These are phyloP conservation scores for Lactarius trivialis DNA, from an alignment of 768 basidiomycete species.

Conservation along the genomic window DNA sequence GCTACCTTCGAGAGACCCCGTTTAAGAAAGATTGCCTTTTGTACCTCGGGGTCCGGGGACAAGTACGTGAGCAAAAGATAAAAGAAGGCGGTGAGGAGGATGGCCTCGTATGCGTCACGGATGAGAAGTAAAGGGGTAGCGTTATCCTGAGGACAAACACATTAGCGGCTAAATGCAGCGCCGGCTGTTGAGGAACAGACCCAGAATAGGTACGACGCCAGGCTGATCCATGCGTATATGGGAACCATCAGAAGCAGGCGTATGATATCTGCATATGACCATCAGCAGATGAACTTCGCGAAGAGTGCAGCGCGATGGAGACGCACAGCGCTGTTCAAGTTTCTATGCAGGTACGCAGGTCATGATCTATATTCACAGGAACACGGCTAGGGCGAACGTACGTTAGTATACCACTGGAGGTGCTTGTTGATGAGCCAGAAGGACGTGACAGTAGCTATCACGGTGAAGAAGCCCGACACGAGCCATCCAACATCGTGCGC, in stretches of 20 bases:
- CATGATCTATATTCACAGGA: background rate
- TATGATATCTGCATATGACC: slow-evolving; percentile 47
- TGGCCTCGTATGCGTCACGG: slow-evolving; percentile 71
- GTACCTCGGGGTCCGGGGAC: slow-evolving; percentile 54
- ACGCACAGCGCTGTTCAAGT: slow-evolving; percentile 60
- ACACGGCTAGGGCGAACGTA: slow-evolving; percentile 30
- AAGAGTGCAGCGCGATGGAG: background rate
- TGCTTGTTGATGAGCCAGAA: slow-evolving; percentile 74
- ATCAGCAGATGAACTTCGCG: slow-evolving; percentile 5
- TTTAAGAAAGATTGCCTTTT: slow-evolving; percentile 53
- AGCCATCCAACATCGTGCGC: slow-evolving; percentile 72
- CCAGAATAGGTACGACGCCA: slow-evolving; percentile 68
- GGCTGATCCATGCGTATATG: slow-evolving; percentile 61
- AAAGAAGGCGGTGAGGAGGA: slow-evolving; percentile 72
- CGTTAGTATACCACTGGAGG: slow-evolving; percentile 64
- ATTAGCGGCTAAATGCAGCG: background rate
- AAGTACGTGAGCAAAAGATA: slow-evolving; percentile 68
- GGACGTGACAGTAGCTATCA: slow-evolving; percentile 50
- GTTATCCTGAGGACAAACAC: slow-evolving; percentile 40
- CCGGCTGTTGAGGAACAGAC: slow-evolving; percentile 29
- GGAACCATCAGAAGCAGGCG: slow-evolving; percentile 76
- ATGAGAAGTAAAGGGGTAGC: slow-evolving; percentile 63
- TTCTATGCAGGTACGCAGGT: slow-evolving; percentile 38
- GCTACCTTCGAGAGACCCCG: slow-evolving; percentile 51
- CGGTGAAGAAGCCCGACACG: slow-evolving; percentile 50